Conservation (phyloP, 805 yeast genomes). For the Myxozyma udenii region DNA sequence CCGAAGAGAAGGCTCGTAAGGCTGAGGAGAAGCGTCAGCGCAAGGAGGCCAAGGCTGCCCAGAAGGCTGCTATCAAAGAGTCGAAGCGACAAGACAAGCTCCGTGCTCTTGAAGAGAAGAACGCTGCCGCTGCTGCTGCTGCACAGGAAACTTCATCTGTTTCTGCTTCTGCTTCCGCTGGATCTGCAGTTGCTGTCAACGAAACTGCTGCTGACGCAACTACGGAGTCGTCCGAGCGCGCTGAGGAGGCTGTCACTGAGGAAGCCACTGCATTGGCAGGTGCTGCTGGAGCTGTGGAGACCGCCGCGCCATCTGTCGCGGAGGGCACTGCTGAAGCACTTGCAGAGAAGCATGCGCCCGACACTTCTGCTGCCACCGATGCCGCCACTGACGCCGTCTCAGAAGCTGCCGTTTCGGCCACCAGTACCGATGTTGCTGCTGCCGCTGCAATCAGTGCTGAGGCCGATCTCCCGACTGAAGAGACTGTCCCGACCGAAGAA, state of each 20-base stretch:
- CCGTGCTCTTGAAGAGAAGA: constrained; percentile 1
- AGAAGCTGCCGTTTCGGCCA: background rate
- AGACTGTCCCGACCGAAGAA: background rate
- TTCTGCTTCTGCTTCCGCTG: background rate
- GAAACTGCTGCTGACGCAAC: constrained; percentile 3
- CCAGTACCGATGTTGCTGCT: background rate
- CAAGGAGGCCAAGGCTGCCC: constrained; percentile 10
- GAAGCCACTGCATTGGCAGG: background rate
- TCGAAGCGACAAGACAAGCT: background rate
- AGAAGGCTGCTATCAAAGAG: constrained; percentile 8
- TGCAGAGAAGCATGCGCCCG: background rate
- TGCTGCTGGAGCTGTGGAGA: background rate
- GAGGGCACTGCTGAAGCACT: background rate
- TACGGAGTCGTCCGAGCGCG: background rate
- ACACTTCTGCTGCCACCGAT: background rate
- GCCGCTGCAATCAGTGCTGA: background rate
- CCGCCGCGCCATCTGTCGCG: background rate
- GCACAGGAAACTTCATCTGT: background rate
- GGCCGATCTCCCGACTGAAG: background rate
- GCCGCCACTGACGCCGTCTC: background rate
- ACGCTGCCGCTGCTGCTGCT: background rate
- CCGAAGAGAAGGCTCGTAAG: constrained; percentile 8
- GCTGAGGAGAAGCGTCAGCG: constrained; percentile 9
- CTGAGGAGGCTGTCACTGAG: background rate
- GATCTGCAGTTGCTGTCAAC: background rate